A percentile compares a stretch with the other conserved stretches of the same genome.
phyloP scores from a whole-genome alignment of 306 rosid species.

The Cicer bijugum region DNA sequence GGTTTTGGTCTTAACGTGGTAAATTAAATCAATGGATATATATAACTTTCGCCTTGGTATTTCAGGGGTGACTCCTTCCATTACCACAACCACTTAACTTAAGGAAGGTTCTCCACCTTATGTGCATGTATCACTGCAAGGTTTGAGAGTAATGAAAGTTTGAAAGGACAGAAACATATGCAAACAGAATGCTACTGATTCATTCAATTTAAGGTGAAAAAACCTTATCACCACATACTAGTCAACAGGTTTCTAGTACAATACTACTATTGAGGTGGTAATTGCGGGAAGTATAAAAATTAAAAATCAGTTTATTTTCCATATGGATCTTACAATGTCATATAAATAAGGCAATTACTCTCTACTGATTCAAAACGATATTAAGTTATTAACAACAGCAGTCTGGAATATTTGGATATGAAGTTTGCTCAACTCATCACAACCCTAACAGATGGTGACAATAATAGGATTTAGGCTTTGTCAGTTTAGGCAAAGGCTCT shows the following conservation, averaged over 20 bases:
- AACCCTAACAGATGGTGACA: slow-evolving; percentile 7
- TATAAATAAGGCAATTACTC: slow-evolving; percentile 19
- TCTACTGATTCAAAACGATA: slow-evolving; percentile 7
- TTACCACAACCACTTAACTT: slow-evolving; percentile 18
- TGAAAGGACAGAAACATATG: neutral
- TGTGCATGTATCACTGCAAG: slow-evolving; percentile 1
- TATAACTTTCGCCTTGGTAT: neutral
- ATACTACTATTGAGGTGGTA: neutral
- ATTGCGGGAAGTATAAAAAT: neutral
- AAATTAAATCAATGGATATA: slow-evolving; percentile 7
- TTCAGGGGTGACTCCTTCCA: slow-evolving; percentile 18
- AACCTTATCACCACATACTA: slow-evolving; percentile 12
- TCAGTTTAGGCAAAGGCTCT: neutral
- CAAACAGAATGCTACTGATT: neutral
- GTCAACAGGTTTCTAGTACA: neutral
- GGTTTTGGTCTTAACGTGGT: neutral
- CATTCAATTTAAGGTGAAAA: slow-evolving; percentile 27
- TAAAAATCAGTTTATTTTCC: neutral
- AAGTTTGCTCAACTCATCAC: slow-evolving; percentile 7
- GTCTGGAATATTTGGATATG: slow-evolving; percentile 11
- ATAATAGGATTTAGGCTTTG: neutral
- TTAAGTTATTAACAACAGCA: slow-evolving; percentile 2
- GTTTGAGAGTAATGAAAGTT: slow-evolving; percentile 16
- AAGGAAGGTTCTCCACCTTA: slow-evolving; percentile 30
- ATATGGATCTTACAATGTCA: slow-evolving; percentile 13